Percentiles rank a stretch among this genome's conserved stretches.
phyloP scores from a whole-genome alignment of 108 stramenopile species.

The Mediolabrus comicus region DNA sequence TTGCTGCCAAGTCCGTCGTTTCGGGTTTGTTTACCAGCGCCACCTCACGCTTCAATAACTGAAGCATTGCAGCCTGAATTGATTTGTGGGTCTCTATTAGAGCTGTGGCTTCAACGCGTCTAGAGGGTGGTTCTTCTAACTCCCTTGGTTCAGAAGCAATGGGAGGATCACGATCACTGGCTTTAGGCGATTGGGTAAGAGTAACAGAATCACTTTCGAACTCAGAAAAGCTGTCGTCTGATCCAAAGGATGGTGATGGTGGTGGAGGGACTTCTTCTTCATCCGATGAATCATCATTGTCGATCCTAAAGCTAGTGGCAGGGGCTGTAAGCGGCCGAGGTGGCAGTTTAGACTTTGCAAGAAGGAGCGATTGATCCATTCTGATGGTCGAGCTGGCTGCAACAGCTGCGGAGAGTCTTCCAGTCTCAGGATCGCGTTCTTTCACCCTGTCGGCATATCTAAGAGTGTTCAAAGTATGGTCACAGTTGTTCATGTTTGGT shows the following conservation, averaged over 20 bases:
- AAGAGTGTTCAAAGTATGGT: slow-evolving; percentile 98
- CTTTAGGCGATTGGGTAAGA: background rate
- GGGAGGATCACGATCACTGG: background rate
- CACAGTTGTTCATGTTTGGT: slow-evolving; percentile 91
- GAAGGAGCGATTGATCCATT: slow-evolving; percentile 23
- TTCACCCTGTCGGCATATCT: slow-evolving; percentile 96
- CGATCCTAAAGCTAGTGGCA: slow-evolving; percentile 38
- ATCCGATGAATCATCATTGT: slow-evolving; percentile 21
- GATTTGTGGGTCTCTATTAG: background rate
- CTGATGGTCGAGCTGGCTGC: slow-evolving; percentile 27
- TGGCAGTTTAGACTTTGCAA: slow-evolving; percentile 10
- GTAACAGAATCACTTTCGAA: background rate
- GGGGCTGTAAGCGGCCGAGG: slow-evolving; percentile 45
- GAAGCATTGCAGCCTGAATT: background rate
- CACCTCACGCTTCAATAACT: background rate
- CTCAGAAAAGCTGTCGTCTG: background rate
- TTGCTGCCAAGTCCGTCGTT: background rate
- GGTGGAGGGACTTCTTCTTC: slow-evolving; percentile 33
- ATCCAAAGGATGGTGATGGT: slow-evolving; percentile 1
- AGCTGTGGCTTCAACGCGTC: background rate
- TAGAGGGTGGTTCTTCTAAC: background rate
- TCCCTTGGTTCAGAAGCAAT: background rate
- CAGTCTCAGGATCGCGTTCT: slow-evolving; percentile 81
- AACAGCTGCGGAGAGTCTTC: slow-evolving; percentile 50
- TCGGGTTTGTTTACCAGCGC: background rate